Evolutionary conservation across 1,139 yeast genomes (phyloP), one percentile per base, ranked within the genome.

Genomic region (Saccharomyces pastorianus): DNA sequence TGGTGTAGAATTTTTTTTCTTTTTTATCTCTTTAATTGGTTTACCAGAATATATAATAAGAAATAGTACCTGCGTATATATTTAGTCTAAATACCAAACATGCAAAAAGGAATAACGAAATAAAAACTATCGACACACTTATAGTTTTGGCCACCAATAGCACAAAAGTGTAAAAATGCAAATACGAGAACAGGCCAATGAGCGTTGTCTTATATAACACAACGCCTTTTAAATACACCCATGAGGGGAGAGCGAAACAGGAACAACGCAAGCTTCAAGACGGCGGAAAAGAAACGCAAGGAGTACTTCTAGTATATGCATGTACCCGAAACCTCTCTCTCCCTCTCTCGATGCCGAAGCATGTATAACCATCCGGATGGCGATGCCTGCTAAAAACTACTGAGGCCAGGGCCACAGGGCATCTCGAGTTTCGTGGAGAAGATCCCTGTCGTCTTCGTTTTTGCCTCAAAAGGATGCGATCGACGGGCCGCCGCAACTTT

Each of bases 401-500:
- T 38, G 44, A 38, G 44, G 13, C 44, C 44, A 38, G 4, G 11
- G 44, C 25, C 7, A 34, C 5, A 38, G 25, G 25, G 44, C 44
- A 38, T 38, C 44, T 38, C n/a, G 44, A 17, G 25, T 3, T 7
- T 38, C 44, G 44, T 38, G 44, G 44, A 38, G 44, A 38, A 38
- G 44, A 38, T 38, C 44, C 44, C 44, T 38, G 44, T 38, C 44
- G 4, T 17, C 11, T 38, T 38, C 44, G 17, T 38, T 38, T 38
- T 38, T 17, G 11, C 25, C 44, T 38, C 44, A 38, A 20, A 38
- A 38, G 6, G 25, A 17, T 38, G 44, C 44, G 44, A 38, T 38
- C 44, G 44, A 38, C 44, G 44, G 44, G 44, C 11, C 44, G 44
- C 44, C n/a, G 44, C 44, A 38, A 38, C 44, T 38, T 38, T 38